These are phyloP conservation scores for Alloascoidea hylecoeti DNA, from an alignment of 805 yeast genomes.

Conservation along the genomic window DNA sequence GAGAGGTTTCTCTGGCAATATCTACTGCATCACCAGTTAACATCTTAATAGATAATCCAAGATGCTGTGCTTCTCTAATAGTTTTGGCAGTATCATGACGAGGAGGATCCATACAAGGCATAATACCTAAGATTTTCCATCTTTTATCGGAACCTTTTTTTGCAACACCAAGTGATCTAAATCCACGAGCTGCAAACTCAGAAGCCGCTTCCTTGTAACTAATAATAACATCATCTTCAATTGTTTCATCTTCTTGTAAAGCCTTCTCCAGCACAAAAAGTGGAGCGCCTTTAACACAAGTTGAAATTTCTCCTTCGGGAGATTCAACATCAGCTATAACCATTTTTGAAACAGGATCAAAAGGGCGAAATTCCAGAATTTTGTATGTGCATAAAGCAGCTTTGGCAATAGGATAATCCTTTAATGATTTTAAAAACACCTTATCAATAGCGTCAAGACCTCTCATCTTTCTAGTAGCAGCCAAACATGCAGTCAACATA, in stretches of 20 bases:
- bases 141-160: slow-evolving; percentile 98
- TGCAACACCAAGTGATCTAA: slow-evolving; percentile 97
- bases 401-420: slow-evolving; percentile 85
- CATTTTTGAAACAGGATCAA: slow-evolving; percentile 95
- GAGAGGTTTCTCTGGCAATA: slow-evolving; percentile 96
- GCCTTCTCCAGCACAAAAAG: slow-evolving; percentile 87
- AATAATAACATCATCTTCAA: slow-evolving; percentile 82
- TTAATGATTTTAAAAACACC: slow-evolving; percentile 87
- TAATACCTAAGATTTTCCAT: slow-evolving; percentile 95
- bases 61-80: slow-evolving; percentile 79
- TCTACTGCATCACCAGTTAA: slow-evolving; percentile 98
- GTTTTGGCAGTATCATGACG: slow-evolving; percentile 97
- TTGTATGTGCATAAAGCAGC: slow-evolving; percentile 79
- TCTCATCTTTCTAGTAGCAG: slow-evolving; percentile 97
- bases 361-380: slow-evolving; percentile 88
- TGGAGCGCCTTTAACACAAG: slow-evolving; percentile 98
- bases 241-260: slow-evolving; percentile 88
- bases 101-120: slow-evolving; percentile 99
- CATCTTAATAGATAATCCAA: slow-evolving; percentile 95
- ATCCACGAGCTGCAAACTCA: slow-evolving; percentile 96
- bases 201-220: slow-evolving; percentile 94
- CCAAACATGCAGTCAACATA: slow-evolving; percentile 95
- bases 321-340: slow-evolving; percentile 89
- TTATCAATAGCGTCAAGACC: slow-evolving; percentile 95
- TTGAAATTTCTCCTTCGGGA: slow-evolving; percentile 90